A percentile compares a stretch with the other conserved stretches of the same genome.
phyloP scores from a whole-genome alignment of 257 asterid genomes.

The Echium plantagineum region DNA sequence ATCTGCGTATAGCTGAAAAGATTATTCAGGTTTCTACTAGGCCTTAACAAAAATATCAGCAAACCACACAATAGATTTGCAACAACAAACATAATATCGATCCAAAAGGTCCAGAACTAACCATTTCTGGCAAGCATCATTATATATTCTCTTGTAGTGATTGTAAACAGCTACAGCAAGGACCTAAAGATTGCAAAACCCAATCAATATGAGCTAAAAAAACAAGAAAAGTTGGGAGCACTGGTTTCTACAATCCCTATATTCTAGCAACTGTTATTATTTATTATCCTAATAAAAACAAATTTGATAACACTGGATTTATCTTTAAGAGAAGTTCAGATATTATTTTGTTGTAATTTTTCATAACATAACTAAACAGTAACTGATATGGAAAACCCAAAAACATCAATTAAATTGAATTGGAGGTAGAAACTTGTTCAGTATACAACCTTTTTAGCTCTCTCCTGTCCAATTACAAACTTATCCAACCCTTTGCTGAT shows the following conservation, averaged over 20 bases:
- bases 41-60: neutral
- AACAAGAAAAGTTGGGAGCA: no score
- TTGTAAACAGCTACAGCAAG: slow-evolving; percentile 97
- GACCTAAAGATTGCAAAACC: slow-evolving; percentile 39
- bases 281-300: no score
- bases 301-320: no score
- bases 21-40: neutral
- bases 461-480: slow-evolving; percentile 93
- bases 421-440: neutral
- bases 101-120: slow-evolving; percentile 27
- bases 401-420: no score
- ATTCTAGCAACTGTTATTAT: neutral
- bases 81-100: neutral
- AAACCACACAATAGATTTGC: neutral
- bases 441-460: slow-evolving; percentile 78
- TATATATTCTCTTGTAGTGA: slow-evolving; percentile 92
- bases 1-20: no score
- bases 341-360: no score
- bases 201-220: no score
- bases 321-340: no score
- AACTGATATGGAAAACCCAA: no score
- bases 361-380: no score
- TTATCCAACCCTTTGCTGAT: slow-evolving; percentile 92
- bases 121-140: slow-evolving; percentile 69
- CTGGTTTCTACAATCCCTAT: neutral